phyloP scores from a whole-genome alignment of 2,329 filamentous ascomycete species.

The Shiraia sp. region DNA sequence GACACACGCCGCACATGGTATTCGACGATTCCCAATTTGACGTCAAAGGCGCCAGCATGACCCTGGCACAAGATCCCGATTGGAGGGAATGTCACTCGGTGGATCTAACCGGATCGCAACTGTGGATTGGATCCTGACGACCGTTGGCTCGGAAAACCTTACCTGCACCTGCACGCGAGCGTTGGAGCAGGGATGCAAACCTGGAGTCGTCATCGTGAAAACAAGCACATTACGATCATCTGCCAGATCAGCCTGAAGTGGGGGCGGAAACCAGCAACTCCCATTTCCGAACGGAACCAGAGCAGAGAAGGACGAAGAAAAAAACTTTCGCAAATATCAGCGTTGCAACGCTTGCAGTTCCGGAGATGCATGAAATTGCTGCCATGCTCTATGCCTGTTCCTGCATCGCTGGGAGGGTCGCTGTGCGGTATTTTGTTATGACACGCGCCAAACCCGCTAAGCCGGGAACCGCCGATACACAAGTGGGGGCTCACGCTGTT shows the following conservation, averaged over 20 bases:
- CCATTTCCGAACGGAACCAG: too few relatives aligned
- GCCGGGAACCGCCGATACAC: constrained; percentile 2
- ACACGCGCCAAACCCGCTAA: neutral
- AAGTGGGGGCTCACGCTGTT: neutral
- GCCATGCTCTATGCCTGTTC: neutral
- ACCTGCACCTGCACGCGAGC: neutral
- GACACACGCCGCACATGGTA: neutral
- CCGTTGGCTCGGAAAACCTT: neutral
- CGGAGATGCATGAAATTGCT: neutral
- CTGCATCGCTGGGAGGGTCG: neutral
- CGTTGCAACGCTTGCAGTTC: too few relatives aligned
- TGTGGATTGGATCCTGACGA: neutral
- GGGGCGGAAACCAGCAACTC: too few relatives aligned
- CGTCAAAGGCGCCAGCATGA: constrained; percentile 1
- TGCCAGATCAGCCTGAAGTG: too few relatives aligned
- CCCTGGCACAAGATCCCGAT: neutral
- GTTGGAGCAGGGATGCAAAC: neutral
- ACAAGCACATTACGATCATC: neutral
- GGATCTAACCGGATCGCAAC: neutral
- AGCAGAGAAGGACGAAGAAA: too few relatives aligned
- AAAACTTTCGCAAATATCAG: too few relatives aligned
- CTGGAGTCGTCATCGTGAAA: neutral
- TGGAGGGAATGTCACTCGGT: neutral
- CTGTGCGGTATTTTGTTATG: neutral
- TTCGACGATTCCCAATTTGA: neutral